These are phyloP conservation scores for Hyaloperonospora brassicae DNA, from an alignment of 352 stramenopile species.

Conservation along the genomic window DNA sequence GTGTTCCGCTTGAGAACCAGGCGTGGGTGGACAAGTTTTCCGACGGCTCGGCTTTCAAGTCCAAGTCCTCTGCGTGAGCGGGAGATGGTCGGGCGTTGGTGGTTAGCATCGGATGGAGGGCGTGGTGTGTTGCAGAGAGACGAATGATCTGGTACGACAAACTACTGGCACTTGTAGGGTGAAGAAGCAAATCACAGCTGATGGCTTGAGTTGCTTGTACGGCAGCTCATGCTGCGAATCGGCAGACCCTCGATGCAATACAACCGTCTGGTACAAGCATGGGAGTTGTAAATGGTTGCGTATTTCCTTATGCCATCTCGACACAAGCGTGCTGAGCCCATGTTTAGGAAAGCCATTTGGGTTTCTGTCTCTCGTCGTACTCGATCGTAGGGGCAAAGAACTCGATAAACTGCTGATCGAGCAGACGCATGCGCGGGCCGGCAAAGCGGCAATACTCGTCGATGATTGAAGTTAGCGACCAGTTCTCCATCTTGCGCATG, in stretches of 20 bases:
- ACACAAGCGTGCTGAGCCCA: not conserved
- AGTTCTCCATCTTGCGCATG: conserved; percentile 84
- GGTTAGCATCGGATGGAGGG: conserved; percentile 8
- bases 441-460: conserved; percentile 85
- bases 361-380: conserved; percentile 75
- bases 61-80: conserved; percentile 40
- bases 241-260: not conserved
- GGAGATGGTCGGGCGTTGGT: not conserved
- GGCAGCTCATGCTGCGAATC: too few species aligned
- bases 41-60: conserved; percentile 88
- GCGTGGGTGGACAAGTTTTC: conserved; percentile 92
- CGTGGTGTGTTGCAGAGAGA: conserved; percentile 18
- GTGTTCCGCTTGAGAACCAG: conserved; percentile 92
- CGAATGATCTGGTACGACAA: not conserved
- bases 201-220: too few species aligned
- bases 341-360: conserved; percentile 43
- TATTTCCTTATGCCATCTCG: not conserved
- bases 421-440: conserved; percentile 70
- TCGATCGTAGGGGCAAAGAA: conserved; percentile 75
- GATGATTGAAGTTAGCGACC: conserved; percentile 82
- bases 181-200: not conserved
- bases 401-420: conserved; percentile 88
- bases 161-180: conserved; percentile 22
- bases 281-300: conserved; percentile 1
- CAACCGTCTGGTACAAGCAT: conserved; percentile 19